A percentile compares a stretch with the other conserved stretches of the same genome.
Evolutionary conservation across 257 asterid species (phyloP).

Genomic region (Scutellaria barbata): DNA sequence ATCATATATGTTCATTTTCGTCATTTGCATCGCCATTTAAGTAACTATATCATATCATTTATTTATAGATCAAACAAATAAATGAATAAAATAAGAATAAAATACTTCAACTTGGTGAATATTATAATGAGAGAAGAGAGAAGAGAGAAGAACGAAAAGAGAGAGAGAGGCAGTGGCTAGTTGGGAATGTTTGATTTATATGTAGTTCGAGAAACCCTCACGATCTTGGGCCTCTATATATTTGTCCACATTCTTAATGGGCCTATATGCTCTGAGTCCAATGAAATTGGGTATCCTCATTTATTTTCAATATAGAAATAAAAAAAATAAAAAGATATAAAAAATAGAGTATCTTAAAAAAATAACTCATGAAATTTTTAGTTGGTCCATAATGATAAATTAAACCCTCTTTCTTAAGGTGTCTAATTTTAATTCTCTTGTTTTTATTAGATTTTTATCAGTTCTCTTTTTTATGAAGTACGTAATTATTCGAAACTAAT

Average conservation of each 20-base stretch:
- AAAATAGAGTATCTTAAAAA: too few species aligned
- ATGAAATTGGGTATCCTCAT: neutral
- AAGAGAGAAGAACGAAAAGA: neutral
- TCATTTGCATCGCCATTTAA: constrained; percentile 41
- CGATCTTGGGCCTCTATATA: constrained; percentile 7
- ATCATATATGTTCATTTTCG: constrained; percentile 30
- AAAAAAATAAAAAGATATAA: too few species aligned
- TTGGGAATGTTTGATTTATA: neutral
- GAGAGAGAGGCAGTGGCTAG: neutral
- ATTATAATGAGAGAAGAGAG: neutral
- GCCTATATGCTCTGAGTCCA: neutral
- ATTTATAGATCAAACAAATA: neutral
- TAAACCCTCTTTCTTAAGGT: too few species aligned
- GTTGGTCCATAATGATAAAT: too few species aligned
- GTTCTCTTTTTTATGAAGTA: too few species aligned
- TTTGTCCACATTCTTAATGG: too few species aligned
- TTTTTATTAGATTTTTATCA: too few species aligned
- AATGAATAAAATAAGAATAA: neutral
- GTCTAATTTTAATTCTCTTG: too few species aligned
- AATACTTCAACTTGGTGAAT: constrained; percentile 12
- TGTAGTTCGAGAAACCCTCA: constrained; percentile 12
- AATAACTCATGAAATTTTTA: too few species aligned
- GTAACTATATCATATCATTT: neutral
- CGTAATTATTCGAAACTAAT: too few species aligned
- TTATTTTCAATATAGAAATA: too few species aligned